Percentiles rank a stretch among this genome's conserved stretches.
These are phyloP conservation scores for Lichtheimia ornata DNA, from an alignment of 371 early-diverging fungal genomes.

Conservation along the genomic window DNA sequence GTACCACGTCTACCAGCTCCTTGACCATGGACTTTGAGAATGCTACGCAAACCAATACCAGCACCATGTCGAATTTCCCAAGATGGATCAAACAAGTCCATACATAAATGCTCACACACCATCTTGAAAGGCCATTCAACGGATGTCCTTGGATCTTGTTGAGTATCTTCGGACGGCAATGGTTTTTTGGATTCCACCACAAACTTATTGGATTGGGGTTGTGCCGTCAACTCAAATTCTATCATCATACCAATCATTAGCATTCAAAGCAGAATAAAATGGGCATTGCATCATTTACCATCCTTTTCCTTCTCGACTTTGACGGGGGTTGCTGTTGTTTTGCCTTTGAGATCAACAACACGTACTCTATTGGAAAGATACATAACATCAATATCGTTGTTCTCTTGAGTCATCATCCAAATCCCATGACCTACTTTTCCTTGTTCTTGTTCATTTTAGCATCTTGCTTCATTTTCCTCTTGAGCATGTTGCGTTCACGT, in stretches of 20 bases:
- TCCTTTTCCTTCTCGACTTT: conserved; percentile 45
- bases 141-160: conserved; percentile 20
- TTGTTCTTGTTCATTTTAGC: conserved; percentile 74
- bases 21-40: conserved; percentile 85
- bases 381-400: not conserved
- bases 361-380: conserved; percentile 34
- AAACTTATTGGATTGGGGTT: conserved; percentile 71
- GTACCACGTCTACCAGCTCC: conserved; percentile 77
- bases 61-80: conserved; percentile 98
- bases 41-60: conserved; percentile 88
- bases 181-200: conserved; percentile 74
- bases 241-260: not conserved
- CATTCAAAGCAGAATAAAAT: not conserved
- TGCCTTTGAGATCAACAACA: conserved; percentile 45
- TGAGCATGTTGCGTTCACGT: conserved; percentile 85
- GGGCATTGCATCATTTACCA: conserved; percentile 21
- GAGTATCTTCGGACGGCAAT: conserved; percentile 24
- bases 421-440: conserved; percentile 60
- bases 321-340: conserved; percentile 48
- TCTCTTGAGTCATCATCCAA: not conserved
- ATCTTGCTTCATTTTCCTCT: conserved; percentile 84
- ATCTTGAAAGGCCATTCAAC: conserved; percentile 92
- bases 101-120: conserved; percentile 84
- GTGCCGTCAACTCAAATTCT: conserved; percentile 67
- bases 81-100: conserved; percentile 88